phyloP scores from a whole-genome alignment of 2,329 filamentous ascomycete species.

The Colletotrichum sp. region DNA sequence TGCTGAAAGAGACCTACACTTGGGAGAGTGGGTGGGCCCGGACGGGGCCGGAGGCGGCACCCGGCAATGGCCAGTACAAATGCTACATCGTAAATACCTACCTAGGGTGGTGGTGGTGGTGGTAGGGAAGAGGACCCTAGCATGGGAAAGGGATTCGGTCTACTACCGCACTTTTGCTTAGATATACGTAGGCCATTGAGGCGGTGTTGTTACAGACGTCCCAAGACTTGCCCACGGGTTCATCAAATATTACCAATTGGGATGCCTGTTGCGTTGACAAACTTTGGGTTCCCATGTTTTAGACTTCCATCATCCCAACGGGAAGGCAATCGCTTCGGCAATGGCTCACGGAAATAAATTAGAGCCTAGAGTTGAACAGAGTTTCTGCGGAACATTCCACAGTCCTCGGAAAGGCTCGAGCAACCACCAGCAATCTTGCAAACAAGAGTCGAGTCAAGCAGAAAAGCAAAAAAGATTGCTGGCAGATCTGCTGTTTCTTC shows the following conservation, averaged over 20 bases:
- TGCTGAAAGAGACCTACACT: background rate
- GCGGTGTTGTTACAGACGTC: constrained; percentile 6
- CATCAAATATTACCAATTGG: background rate
- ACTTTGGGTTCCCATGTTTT: background rate
- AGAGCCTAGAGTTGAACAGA: background rate
- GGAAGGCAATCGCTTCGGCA: background rate
- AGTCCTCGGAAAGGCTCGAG: background rate
- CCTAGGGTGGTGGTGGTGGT: background rate
- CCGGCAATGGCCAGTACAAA: background rate
- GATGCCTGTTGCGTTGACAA: background rate
- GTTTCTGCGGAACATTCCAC: background rate
- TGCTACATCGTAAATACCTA: background rate
- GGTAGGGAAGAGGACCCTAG: background rate
- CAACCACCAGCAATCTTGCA: background rate
- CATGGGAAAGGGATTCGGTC: background rate
- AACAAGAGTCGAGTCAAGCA: background rate
- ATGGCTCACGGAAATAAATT: background rate
- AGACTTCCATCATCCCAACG: constrained; percentile 14
- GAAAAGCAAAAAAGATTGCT: background rate
- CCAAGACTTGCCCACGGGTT: background rate
- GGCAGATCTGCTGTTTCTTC: background rate
- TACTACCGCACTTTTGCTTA: background rate
- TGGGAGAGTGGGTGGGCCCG: background rate
- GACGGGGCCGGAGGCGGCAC: constrained; percentile 8
- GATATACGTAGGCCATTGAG: background rate